A percentile compares a stretch with the other conserved stretches of the same genome.
Conservation (phyloP, 2,329 filamentous ascomycete species). For the Aspergillus niger region DNA sequence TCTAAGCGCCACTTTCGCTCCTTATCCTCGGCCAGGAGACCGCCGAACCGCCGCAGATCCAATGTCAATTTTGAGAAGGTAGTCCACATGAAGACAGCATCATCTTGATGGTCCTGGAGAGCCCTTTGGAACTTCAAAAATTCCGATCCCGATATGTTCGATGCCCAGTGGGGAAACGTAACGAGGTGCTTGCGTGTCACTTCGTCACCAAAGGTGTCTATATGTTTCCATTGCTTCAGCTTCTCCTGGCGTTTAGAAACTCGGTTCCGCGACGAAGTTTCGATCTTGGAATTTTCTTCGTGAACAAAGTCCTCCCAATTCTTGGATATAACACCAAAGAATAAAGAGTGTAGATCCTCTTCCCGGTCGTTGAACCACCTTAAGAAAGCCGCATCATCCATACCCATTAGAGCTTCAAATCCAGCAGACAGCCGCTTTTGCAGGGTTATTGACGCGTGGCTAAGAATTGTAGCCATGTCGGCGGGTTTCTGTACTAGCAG, state of each 20-base stretch:
- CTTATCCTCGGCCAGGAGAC: constrained; percentile 69
- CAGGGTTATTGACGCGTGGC: constrained; percentile 68
- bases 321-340: constrained; percentile 77
- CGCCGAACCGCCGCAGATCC: constrained; percentile 76
- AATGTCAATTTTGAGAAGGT: constrained; percentile 77
- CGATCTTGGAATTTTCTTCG: constrained; percentile 76
- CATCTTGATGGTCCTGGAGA: constrained; percentile 91
- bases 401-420: constrained; percentile 80
- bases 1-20: constrained; percentile 86
- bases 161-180: constrained; percentile 87
- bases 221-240: constrained; percentile 75
- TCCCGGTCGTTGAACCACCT: constrained; percentile 84
- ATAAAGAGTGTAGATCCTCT: constrained; percentile 74
- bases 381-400: constrained; percentile 87
- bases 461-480: constrained; percentile 73
- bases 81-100: constrained; percentile 73
- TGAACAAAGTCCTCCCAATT: constrained; percentile 86
- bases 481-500: constrained; percentile 90
- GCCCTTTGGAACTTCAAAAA: constrained; percentile 87
- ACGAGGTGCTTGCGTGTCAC: constrained; percentile 79
- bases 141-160: constrained; percentile 91
- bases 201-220: constrained; percentile 69
- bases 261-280: constrained; percentile 71
- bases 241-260: constrained; percentile 77
- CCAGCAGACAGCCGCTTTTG: constrained; percentile 72